Conservation (phyloP, 2,329 filamentous ascomycete genomes). For the Pseudocercospora eumusae region DNA sequence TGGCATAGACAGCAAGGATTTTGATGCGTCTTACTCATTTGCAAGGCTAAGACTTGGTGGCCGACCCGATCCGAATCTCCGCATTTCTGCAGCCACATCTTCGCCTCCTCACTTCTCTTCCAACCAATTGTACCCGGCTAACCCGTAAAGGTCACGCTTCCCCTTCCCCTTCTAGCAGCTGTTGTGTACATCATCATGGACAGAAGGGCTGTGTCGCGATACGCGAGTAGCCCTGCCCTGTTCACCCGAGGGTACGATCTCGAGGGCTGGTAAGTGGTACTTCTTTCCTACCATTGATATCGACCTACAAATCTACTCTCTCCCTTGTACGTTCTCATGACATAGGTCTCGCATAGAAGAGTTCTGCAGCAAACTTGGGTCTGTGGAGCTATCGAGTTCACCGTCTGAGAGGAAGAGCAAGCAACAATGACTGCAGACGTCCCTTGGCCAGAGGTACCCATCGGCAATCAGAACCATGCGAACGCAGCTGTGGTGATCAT, state of each 20-base stretch:
- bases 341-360: neutral
- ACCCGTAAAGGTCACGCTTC: neutral
- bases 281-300: neutral
- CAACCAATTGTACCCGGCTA: neutral
- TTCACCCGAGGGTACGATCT: neutral
- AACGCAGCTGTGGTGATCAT: conserved; percentile 60
- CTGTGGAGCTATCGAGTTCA: neutral
- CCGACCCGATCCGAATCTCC: neutral
- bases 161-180: neutral
- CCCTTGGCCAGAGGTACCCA: conserved; percentile 49
- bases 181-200: neutral
- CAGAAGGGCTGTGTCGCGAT: neutral
- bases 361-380: neutral
- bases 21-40: conserved; percentile 12
- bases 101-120: neutral
- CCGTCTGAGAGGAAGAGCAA: neutral
- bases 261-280: neutral
- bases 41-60: too few relatives aligned
- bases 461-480: conserved; percentile 55
- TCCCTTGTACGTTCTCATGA: neutral
- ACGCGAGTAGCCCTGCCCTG: neutral
- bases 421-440: conserved; percentile 42
- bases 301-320: neutral
- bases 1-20: conserved; percentile 68
- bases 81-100: neutral